Evolutionary conservation across 352 stramenopile genomes (phyloP), one percentile per base, ranked within the genome.

Genomic region (Pythium aquatile): DNA sequence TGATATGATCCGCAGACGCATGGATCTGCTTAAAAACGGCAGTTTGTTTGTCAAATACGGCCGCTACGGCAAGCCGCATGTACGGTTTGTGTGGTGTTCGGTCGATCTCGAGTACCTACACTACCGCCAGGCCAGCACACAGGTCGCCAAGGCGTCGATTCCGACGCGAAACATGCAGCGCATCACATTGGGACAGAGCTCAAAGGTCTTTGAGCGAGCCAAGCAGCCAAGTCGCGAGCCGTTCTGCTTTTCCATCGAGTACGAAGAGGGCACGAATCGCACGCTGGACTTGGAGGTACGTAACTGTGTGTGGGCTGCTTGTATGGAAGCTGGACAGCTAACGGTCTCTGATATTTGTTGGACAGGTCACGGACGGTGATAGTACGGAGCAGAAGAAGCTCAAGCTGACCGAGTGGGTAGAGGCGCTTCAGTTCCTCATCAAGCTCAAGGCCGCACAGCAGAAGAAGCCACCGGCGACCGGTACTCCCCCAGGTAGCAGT

Each of bases 41-140:
- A 87, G 76, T 30, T 65, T 93, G 28, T 93, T 93, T 35, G 78
- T 93, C 32, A 93, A 93, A 49, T 89, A 92, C 54, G 83, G 85
- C 0, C 82, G 85, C 17, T 89, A 71, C 49, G 85, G 85, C 33
- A 89, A 84, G 52, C 85, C 85, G 0, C 85, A 93, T 57, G 83
- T 90, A 33, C 80, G 85, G 14, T 93, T 93, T 57, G 81, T 93
- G 33, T 93, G 85, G 85, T 91, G 82, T 53, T 91, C 85, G 13
- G 54, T 63, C 8, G 83, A 91, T 61, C 66, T 93, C 20, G 81
- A 91, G 58, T 89, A 89, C 68, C 63, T 93, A 7, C 80, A 87
- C 60, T 93, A 91, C 58, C 85, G 85, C 32, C 62, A 69, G 13
- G 76, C 83, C n/a, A 80, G 80, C 53, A 80, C 76, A 10, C 59